Evolutionary conservation across 257 asterid species (phyloP).

Genomic region (Przewalskia tangutica): DNA sequence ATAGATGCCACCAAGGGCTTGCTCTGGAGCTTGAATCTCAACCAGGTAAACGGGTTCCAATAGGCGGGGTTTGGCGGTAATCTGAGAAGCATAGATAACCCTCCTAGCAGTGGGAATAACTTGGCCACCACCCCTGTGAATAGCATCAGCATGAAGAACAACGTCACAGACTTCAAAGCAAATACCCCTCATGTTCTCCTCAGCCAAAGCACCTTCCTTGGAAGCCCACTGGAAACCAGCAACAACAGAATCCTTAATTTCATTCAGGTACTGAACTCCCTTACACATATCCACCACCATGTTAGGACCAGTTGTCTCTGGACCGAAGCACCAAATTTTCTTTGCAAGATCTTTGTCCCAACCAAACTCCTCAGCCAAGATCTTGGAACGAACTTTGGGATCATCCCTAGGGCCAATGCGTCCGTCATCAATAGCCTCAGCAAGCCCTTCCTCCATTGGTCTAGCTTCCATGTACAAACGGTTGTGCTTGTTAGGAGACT

Average conservation of each 20-base stretch:
- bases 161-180: slow-evolving; percentile 39
- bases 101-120: slow-evolving; percentile 37
- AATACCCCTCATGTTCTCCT: slow-evolving; percentile 34
- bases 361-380: slow-evolving; percentile 29
- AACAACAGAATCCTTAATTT: slow-evolving; percentile 36
- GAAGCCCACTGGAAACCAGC: slow-evolving; percentile 45
- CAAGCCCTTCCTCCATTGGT: slow-evolving; percentile 29
- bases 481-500: slow-evolving; percentile 30
- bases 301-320: slow-evolving; percentile 36
- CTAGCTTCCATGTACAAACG: slow-evolving; percentile 35
- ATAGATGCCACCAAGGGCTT: slow-evolving; percentile 33
- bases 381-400: slow-evolving; percentile 22
- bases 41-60: slow-evolving; percentile 33
- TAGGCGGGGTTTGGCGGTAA: slow-evolving; percentile 34
- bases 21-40: slow-evolving; percentile 33
- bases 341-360: slow-evolving; percentile 43
- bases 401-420: slow-evolving; percentile 38
- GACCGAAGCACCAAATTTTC: slow-evolving; percentile 40
- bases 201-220: slow-evolving; percentile 32
- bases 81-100: slow-evolving; percentile 31
- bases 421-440: slow-evolving; percentile 35
- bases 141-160: slow-evolving; percentile 36
- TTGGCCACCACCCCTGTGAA: slow-evolving; percentile 42
- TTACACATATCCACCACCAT: slow-evolving; percentile 38
- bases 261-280: slow-evolving; percentile 36